A percentile compares a stretch with the other conserved stretches of the same genome.
Conservation (phyloP, 2,329 filamentous ascomycete genomes). For the Aspergillus ruber region DNA sequence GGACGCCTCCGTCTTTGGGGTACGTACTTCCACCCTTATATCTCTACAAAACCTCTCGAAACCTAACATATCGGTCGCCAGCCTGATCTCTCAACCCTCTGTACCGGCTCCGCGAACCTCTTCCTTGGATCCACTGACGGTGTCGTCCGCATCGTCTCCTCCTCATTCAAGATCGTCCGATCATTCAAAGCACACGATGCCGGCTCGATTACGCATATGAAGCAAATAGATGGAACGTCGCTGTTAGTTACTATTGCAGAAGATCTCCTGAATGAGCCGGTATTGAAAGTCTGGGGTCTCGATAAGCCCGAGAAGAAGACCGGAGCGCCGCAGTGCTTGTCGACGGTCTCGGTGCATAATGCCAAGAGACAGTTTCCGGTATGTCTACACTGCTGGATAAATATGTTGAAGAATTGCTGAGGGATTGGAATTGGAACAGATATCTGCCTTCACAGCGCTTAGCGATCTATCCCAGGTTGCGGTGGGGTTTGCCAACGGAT, state of each 20-base stretch:
- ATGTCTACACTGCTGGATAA: constrained; percentile 19
- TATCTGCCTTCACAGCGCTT: constrained; percentile 81
- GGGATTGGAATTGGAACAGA: constrained; percentile 12
- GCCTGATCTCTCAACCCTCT: constrained; percentile 71
- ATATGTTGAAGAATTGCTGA: constrained; percentile 1
- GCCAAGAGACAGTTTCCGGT: constrained; percentile 89
- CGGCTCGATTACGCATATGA: constrained; percentile 76
- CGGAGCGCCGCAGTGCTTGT: constrained; percentile 78
- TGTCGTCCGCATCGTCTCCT: constrained; percentile 77
- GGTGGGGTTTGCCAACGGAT: constrained; percentile 91
- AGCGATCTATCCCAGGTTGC: constrained; percentile 88
- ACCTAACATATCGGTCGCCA: constrained; percentile 16
- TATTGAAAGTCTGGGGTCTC: constrained; percentile 95
- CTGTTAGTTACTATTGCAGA: constrained; percentile 76
- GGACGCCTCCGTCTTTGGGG: constrained; percentile 73
- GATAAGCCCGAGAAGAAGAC: constrained; percentile 94
- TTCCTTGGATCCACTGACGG: constrained; percentile 85
- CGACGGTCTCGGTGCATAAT: constrained; percentile 79
- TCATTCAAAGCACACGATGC: constrained; percentile 81
- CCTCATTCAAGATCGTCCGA: constrained; percentile 77
- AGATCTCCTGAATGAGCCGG: constrained; percentile 78
- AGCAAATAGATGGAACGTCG: constrained; percentile 80
- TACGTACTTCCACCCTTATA: constrained; percentile 40
- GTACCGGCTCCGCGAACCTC: constrained; percentile 79
- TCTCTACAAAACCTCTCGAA: neutral